Conservation (phyloP, 176 grass and related monocot species). For the Thinopyrum elongatum region DNA sequence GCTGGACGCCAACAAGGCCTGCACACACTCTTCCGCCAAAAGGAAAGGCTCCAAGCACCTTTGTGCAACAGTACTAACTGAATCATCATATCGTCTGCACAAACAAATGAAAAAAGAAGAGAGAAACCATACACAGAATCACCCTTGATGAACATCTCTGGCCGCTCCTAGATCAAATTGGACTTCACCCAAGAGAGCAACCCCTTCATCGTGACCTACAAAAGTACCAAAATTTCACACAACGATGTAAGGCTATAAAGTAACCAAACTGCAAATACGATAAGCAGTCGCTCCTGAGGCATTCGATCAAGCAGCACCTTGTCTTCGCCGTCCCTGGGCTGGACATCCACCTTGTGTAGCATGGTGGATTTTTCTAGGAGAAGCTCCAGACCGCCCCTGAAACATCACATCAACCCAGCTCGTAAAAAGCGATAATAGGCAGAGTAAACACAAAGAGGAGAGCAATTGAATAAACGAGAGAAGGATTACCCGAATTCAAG, state of each 20-base stretch:
- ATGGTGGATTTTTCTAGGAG: conserved; percentile 75
- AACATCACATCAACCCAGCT: not conserved
- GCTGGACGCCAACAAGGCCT: not conserved
- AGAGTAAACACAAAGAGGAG: not conserved
- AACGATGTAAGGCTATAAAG: not conserved
- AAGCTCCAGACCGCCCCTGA: conserved; percentile 81
- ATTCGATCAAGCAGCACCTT: conserved; percentile 57
- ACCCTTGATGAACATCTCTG: conserved; percentile 93
- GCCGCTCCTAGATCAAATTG: conserved; percentile 91
- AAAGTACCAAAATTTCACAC: not conserved
- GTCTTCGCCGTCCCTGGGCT: conserved; percentile 32
- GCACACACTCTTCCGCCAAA: not conserved
- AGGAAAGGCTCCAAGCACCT: not conserved
- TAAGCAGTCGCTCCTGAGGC: too few species aligned
- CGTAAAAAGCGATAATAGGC: not conserved
- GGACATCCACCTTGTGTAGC: conserved; percentile 71
- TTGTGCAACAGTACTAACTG: not conserved
- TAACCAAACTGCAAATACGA: not conserved
- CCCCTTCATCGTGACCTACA: conserved; percentile 47
- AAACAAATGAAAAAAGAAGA: not conserved
- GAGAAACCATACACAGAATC: conserved; percentile 64
- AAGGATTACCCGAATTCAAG: conserved; percentile 80
- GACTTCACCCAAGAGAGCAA: conserved; percentile 77
- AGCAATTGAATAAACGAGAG: not conserved
- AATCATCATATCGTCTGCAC: not conserved